Percentiles rank a stretch among this genome's conserved stretches.
Conservation (phyloP, 306 rosid genomes). For the Mimosa pudica region DNA sequence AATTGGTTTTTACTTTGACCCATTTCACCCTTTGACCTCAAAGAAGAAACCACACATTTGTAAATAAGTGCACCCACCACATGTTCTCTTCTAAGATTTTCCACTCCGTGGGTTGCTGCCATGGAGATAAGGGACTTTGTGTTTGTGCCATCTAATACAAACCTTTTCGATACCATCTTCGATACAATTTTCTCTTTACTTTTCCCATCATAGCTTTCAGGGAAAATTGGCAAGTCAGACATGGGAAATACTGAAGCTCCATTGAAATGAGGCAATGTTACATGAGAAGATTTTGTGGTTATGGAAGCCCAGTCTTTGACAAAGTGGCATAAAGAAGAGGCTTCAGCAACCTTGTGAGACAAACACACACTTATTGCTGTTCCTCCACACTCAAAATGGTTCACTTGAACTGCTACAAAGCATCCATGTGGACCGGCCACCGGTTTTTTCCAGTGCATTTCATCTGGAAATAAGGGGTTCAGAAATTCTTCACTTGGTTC, state of each 20-base stretch:
- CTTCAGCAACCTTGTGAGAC: constrained; percentile 45
- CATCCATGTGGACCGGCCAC: background rate
- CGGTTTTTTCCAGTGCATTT: background rate
- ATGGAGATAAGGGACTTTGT: background rate
- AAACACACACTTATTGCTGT: constrained; percentile 35
- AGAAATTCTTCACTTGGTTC: background rate
- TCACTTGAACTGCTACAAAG: background rate
- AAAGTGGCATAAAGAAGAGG: background rate
- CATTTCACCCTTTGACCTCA: background rate
- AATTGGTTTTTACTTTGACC: background rate
- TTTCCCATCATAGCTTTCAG: background rate
- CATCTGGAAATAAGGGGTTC: background rate
- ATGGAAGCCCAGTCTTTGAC: constrained; percentile 3
- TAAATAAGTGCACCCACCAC: background rate
- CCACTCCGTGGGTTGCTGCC: background rate
- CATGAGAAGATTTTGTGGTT: background rate
- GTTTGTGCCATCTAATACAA: background rate
- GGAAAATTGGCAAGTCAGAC: background rate
- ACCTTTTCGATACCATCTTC: background rate
- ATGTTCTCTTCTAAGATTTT: background rate
- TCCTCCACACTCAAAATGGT: constrained; percentile 1
- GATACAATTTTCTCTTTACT: background rate
- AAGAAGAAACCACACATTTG: background rate
- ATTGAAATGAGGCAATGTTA: background rate
- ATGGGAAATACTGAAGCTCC: background rate